Evolutionary conservation across 257 asterid species (phyloP), one percentile per base, ranked within the genome.

Genomic region (Fraxinus cuspidata): DNA sequence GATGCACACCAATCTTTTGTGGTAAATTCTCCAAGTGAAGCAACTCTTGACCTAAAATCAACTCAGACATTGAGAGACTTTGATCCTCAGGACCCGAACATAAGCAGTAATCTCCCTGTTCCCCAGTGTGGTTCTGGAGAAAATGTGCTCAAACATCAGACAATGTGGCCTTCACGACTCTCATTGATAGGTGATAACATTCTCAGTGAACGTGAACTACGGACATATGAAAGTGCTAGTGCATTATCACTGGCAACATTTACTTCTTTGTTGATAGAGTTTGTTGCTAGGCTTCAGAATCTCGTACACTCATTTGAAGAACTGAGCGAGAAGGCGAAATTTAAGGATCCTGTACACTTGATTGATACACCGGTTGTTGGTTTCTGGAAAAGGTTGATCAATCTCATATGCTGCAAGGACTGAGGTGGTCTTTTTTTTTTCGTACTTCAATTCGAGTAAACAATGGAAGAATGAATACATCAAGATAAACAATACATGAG

Each of bases 271-370:
- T 82, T 91, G 74, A 88, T 93, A 27, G 94, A 93, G 71, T 90
- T 89, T 49, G 97, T 91, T 3, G 96, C 97, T 16, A 88, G 97
- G 87, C 94, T 93, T 73, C 92, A 91, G 77, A 91, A 87, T 73
- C 92, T 91, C 71, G 94, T 89, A 64, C 92, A 86, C 23, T 82
- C 95, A 4, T 93, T 89, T 37, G 87, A 88, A 73, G 94, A 89
- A 83, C 72, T 93, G 56, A 85, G 96, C 29, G 91, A 81, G 79
- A 83, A 89, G 71, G 97, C 97, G 19, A 85, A 78, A 76, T 93
- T 93, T 35, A 83, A 63, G 34, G 91, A 91, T 71, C 90, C 90
- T 15, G 56, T 71, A 38, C 78, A 79, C 73, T 66, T 74, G 31
- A 38, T 84, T 21, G 79, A 80, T 42, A 80, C 74, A 5, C 83